Percentiles rank a stretch among this genome's conserved stretches.
Conservation (phyloP, 768 basidiomycete genomes). For the Baorangia bicolor region DNA sequence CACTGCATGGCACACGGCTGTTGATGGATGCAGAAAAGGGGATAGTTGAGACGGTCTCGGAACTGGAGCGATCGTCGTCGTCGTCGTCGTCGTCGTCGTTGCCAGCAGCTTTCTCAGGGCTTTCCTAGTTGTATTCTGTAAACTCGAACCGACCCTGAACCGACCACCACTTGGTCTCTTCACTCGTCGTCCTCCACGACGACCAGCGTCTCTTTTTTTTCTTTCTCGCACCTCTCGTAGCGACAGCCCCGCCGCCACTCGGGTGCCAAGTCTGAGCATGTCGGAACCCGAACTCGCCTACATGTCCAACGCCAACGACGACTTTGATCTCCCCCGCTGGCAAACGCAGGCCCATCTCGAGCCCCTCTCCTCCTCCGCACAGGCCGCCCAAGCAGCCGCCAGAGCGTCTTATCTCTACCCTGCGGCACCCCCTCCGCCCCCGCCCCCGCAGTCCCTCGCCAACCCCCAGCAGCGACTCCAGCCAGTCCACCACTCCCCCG, state of each 20-base stretch:
- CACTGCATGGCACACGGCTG: constrained; percentile 49
- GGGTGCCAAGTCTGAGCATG: constrained; percentile 40
- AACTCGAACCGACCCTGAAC: constrained; percentile 33
- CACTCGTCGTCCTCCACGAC: constrained; percentile 19
- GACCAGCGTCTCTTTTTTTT: background rate
- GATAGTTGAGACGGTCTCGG: constrained; percentile 48
- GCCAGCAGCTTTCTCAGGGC: background rate
- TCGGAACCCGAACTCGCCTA: constrained; percentile 73
- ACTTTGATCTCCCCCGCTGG: constrained; percentile 70
- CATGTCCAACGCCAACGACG: constrained; percentile 78
- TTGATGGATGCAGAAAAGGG: constrained; percentile 61
- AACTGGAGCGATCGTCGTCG: constrained; percentile 24
- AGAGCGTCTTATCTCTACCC: constrained; percentile 55
- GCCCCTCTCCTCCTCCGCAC: constrained; percentile 56
- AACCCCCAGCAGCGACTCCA: constrained; percentile 47
- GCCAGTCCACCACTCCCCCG: constrained; percentile 46
- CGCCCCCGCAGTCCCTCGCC: constrained; percentile 45
- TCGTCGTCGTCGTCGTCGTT: background rate
- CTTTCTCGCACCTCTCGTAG: background rate
- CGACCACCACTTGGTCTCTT: constrained; percentile 2
- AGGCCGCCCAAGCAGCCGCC: constrained; percentile 50
- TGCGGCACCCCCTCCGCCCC: constrained; percentile 41
- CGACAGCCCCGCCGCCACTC: background rate
- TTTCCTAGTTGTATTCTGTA: background rate
- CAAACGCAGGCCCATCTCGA: constrained; percentile 46